These are phyloP conservation scores for Aspergillus sp. DNA, from an alignment of 2,329 filamentous ascomycete genomes.

Conservation along the genomic window DNA sequence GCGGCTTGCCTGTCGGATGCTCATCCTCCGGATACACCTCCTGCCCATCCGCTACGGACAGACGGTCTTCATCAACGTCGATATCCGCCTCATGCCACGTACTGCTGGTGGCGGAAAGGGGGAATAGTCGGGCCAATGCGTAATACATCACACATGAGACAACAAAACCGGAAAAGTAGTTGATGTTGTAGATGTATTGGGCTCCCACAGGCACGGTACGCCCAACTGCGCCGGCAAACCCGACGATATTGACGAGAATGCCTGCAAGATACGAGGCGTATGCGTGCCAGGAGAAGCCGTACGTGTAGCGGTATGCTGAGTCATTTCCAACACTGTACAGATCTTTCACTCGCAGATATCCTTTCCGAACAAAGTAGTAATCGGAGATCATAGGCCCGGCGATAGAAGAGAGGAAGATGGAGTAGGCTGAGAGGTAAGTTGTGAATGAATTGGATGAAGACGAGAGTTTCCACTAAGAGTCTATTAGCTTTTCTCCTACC, in stretches of 20 bases:
- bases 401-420: slow-evolving; percentile 90
- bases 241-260: slow-evolving; percentile 87
- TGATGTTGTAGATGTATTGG: slow-evolving; percentile 83
- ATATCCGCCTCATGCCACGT: slow-evolving; percentile 72
- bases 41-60: slow-evolving; percentile 36
- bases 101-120: slow-evolving; percentile 72
- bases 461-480: slow-evolving; percentile 64
- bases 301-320: slow-evolving; percentile 70
- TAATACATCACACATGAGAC: slow-evolving; percentile 70
- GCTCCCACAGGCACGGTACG: slow-evolving; percentile 72
- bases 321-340: slow-evolving; percentile 69
- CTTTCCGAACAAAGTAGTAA: slow-evolving; percentile 82
- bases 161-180: slow-evolving; percentile 84
- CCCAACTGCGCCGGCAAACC: slow-evolving; percentile 82
- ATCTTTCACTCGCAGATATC: slow-evolving; percentile 75
- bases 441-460: slow-evolving; percentile 78
- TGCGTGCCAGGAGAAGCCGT: slow-evolving; percentile 78
- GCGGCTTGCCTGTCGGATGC: slow-evolving; percentile 11
- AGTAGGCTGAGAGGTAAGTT: slow-evolving; percentile 88
- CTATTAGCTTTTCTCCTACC: slow-evolving; percentile 14
- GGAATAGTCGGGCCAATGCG: slow-evolving; percentile 66
- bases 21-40: slow-evolving; percentile 32
- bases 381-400: slow-evolving; percentile 88
- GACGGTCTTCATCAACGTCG: slow-evolving; percentile 28
- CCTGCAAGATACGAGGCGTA: slow-evolving; percentile 81